Evolutionary conservation across 257 asterid genomes (phyloP).

Genomic region (Solanum chilense): DNA sequence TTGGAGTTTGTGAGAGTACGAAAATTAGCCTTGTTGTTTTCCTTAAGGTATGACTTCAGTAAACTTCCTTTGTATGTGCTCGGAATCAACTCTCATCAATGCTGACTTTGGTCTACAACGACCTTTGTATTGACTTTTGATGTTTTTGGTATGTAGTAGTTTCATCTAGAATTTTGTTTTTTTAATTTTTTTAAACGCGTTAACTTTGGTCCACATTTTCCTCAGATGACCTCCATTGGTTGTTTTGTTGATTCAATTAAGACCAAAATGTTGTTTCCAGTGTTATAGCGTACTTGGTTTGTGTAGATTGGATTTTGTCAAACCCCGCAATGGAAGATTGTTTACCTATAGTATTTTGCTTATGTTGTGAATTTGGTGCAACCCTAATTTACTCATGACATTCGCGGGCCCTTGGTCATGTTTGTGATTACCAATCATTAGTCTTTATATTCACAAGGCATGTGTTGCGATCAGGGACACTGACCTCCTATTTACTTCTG

Average conservation of each 20-base stretch:
- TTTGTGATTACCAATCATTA: rapidly evolving
- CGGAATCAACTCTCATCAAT: no score
- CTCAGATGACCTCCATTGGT: neutral
- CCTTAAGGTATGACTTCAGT: neutral
- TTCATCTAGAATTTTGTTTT: neutral
- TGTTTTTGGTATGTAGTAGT: neutral
- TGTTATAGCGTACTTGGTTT: neutral
- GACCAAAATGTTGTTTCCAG: neutral
- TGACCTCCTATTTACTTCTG: neutral
- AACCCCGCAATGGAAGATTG: neutral
- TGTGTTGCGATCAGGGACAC: neutral
- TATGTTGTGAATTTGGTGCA: neutral
- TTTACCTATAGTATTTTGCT: no score
- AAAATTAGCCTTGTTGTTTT: neutral
- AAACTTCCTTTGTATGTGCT: neutral
- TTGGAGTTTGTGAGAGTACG: no score
- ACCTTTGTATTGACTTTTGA: neutral
- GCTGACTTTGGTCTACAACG: neutral
- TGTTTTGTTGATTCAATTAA: neutral
- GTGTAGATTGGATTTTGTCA: no score
- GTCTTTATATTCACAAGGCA: neutral
- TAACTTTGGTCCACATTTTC: neutral
- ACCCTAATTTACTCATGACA: neutral
- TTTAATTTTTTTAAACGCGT: neutral
- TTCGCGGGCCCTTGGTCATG: neutral